These are phyloP conservation scores for Gautieria morchelliformis DNA, from an alignment of 768 basidiomycete species.

Conservation along the genomic window DNA sequence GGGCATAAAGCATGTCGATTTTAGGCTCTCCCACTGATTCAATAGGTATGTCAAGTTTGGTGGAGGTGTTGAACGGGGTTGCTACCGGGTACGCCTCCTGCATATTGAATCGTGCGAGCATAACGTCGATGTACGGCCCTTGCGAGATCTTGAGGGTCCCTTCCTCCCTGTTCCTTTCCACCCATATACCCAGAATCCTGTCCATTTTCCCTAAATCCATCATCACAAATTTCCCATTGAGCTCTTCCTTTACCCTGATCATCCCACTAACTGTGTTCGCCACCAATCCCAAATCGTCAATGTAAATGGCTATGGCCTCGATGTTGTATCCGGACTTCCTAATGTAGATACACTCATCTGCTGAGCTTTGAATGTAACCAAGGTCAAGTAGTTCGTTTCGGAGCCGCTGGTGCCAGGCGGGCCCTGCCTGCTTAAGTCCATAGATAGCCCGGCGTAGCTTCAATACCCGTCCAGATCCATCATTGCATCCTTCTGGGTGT, in stretches of 20 bases:
- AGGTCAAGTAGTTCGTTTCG: conserved; percentile 13
- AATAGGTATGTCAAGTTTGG: no score
- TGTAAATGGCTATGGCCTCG: conserved; percentile 20
- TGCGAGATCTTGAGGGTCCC: conserved; percentile 7
- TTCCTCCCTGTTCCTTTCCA: conserved; percentile 16
- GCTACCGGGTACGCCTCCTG: no score
- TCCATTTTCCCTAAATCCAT: conserved; percentile 24
- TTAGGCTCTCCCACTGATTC: no score
- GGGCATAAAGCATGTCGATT: no score
- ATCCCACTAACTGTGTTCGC: neutral
- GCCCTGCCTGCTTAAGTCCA: conserved; percentile 22
- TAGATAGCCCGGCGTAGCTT: conserved; percentile 17
- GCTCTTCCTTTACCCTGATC: conserved; percentile 6
- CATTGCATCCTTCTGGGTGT: conserved; percentile 14
- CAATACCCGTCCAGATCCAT: conserved; percentile 13
- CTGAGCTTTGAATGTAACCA: conserved; percentile 11
- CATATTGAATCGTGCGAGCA: no score
- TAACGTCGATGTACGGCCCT: conserved; percentile 4
- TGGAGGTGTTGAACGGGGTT: no score
- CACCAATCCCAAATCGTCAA: conserved; percentile 21
- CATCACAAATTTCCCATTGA: conserved; percentile 20
- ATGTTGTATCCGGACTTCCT: conserved; percentile 1
- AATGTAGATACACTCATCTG: conserved; percentile 19
- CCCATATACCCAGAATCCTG: conserved; percentile 28
- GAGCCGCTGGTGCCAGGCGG: conserved; percentile 23